A percentile compares a stretch with the other conserved stretches of the same genome.
Evolutionary conservation across 2,329 filamentous ascomycete species (phyloP).

Genomic region (Cytospora mali): DNA sequence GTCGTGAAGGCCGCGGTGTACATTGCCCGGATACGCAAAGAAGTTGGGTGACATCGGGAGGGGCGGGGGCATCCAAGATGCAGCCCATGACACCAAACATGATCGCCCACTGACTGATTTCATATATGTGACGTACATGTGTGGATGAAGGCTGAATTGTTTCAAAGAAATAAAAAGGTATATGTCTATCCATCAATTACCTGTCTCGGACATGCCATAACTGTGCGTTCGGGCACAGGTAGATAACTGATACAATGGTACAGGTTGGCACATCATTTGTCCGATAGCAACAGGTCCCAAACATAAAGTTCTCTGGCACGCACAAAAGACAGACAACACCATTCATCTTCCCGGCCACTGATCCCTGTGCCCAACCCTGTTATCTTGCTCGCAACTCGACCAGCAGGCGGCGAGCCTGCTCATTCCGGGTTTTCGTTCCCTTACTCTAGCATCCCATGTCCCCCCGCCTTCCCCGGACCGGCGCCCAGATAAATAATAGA

Average conservation of each 20-base stretch:
- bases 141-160: conserved; percentile 27
- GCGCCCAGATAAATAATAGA: conserved; percentile 21
- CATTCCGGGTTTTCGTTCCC: conserved; percentile 13
- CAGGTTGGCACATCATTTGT: conserved; percentile 12
- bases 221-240: conserved; percentile 18
- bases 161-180: conserved; percentile 22
- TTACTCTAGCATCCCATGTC: conserved; percentile 5
- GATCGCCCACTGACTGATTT: neutral
- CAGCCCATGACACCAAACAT: neutral
- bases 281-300: conserved; percentile 11
- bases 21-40: neutral
- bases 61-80: neutral
- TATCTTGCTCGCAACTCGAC: conserved; percentile 16
- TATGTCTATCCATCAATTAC: conserved; percentile 29
- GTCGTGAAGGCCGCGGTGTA: neutral
- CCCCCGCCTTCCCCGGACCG: conserved; percentile 9
- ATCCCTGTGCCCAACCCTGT: conserved; percentile 5
- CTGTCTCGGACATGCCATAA: conserved; percentile 24
- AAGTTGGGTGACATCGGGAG: neutral
- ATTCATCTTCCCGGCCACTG: neutral
- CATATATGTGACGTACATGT: neutral
- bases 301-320: conserved; percentile 3
- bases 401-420: conserved; percentile 25
- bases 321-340: conserved; percentile 16
- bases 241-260: conserved; percentile 14